phyloP scores from a whole-genome alignment of 2,329 filamentous ascomycete genomes.

The Penicillium vulpinum region DNA sequence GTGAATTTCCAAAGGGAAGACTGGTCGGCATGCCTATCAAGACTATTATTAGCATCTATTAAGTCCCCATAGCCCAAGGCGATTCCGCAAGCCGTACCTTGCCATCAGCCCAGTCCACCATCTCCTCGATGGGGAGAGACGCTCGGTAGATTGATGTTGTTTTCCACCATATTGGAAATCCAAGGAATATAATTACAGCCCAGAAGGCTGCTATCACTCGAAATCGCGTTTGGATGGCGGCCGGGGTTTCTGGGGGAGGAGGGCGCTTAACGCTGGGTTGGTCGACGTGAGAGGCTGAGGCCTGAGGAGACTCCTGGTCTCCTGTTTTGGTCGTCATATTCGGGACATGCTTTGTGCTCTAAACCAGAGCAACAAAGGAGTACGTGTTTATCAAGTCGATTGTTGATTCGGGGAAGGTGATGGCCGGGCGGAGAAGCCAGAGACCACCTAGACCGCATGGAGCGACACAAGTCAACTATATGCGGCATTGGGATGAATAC shows the following conservation, averaged over 20 bases:
- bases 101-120: conserved; percentile 90
- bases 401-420: conserved; percentile 17
- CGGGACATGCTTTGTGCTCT: conserved; percentile 34
- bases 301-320: conserved; percentile 33
- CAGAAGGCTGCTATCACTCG: conserved; percentile 86
- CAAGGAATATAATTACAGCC: conserved; percentile 78
- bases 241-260: conserved; percentile 75
- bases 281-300: conserved; percentile 15
- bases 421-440: conserved; percentile 24
- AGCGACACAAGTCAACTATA: not conserved
- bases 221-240: conserved; percentile 68
- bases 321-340: conserved; percentile 37
- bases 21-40: conserved; percentile 75
- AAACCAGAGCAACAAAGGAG: conserved; percentile 5
- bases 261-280: conserved; percentile 36
- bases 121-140: conserved; percentile 75
- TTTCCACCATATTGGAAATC: conserved; percentile 92
- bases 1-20: conserved; percentile 81
- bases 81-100: conserved; percentile 57
- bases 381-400: conserved; percentile 4
- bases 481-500: not conserved
- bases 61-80: not conserved
- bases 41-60: conserved; percentile 10
- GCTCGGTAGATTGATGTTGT: conserved; percentile 93
- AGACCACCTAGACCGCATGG: conserved; percentile 7